These are phyloP conservation scores for Pichia sp. DNA, from an alignment of 1,139 yeast genomes.

Conservation along the genomic window DNA sequence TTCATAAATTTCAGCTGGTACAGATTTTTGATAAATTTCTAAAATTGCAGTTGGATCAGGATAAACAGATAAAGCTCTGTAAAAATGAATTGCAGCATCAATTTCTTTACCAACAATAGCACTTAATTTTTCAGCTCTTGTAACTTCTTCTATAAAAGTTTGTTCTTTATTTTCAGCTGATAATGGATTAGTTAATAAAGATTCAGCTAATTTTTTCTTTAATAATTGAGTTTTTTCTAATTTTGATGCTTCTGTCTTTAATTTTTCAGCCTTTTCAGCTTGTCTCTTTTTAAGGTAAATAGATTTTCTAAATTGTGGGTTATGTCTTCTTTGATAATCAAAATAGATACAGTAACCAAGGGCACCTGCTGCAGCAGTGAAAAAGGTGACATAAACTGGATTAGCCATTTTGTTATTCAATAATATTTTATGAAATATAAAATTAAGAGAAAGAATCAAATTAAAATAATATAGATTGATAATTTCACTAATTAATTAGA, in stretches of 20 bases:
- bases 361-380: slow-evolving; percentile 49
- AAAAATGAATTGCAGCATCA: slow-evolving; percentile 83
- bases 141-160: slow-evolving; percentile 77
- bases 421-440: not conserved
- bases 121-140: slow-evolving; percentile 72
- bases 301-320: slow-evolving; percentile 71
- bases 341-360: slow-evolving; percentile 82
- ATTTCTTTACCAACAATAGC: slow-evolving; percentile 52
- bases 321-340: slow-evolving; percentile 84
- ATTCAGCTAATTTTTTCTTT: slow-evolving; percentile 54
- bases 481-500: too few species aligned
- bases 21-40: slow-evolving; percentile 80
- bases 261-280: slow-evolving; percentile 44
- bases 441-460: too few species aligned
- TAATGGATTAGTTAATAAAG: slow-evolving; percentile 63
- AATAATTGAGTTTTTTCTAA: slow-evolving; percentile 56
- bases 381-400: slow-evolving; percentile 41
- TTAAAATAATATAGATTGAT: too few species aligned
- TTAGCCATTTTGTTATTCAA: slow-evolving; percentile 22
- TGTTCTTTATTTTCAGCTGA: slow-evolving; percentile 56
- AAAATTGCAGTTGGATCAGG: slow-evolving; percentile 92
- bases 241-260: slow-evolving; percentile 51
- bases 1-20: slow-evolving; percentile 77
- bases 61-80: slow-evolving; percentile 89
- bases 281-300: slow-evolving; percentile 58